Evolutionary conservation across 2,329 filamentous ascomycete genomes (phyloP).

Genomic region (Biscogniauxia mediterranea): DNA sequence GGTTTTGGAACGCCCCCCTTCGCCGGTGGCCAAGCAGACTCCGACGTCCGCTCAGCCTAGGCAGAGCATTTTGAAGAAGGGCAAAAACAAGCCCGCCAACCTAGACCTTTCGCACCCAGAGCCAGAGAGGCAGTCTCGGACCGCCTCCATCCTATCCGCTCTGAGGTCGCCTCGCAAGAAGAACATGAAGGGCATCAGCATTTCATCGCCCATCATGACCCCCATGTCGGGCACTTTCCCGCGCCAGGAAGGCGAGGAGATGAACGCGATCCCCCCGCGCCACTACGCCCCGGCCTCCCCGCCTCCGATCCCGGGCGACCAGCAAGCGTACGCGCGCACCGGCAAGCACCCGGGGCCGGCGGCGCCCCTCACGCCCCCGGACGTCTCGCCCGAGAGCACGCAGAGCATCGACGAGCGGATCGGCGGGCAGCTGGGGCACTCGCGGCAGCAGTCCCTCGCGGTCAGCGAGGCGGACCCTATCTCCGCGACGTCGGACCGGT

Average conservation of each 20-base stretch:
- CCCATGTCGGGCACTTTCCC: conserved; percentile 61
- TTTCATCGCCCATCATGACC: conserved; percentile 65
- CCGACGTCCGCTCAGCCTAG: conserved; percentile 34
- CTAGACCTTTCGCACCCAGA: conserved; percentile 40
- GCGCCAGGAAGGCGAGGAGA: conserved; percentile 53
- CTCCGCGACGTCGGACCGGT: conserved; percentile 52
- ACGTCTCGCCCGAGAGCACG: conserved; percentile 46
- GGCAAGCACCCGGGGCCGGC: conserved; percentile 31
- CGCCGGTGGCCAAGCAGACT: conserved; percentile 36
- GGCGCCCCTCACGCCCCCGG: conserved; percentile 46
- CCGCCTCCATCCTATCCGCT: conserved; percentile 60
- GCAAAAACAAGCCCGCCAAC: conserved; percentile 36
- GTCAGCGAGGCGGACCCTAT: conserved; percentile 46
- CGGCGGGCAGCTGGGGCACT: conserved; percentile 39
- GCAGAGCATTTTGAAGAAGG: conserved; percentile 47
- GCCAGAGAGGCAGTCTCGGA: conserved; percentile 54
- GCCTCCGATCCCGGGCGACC: conserved; percentile 53
- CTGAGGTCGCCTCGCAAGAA: conserved; percentile 59
- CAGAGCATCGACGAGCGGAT: conserved; percentile 58
- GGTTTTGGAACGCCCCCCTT: conserved; percentile 43
- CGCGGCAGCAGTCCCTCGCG: conserved; percentile 39
- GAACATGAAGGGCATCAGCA: conserved; percentile 49
- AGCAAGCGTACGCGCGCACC: conserved; percentile 37
- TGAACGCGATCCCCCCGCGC: conserved; percentile 56
- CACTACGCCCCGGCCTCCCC: conserved; percentile 58